phyloP scores from a whole-genome alignment of 768 basidiomycete genomes.

The Tulasnella sp. region DNA sequence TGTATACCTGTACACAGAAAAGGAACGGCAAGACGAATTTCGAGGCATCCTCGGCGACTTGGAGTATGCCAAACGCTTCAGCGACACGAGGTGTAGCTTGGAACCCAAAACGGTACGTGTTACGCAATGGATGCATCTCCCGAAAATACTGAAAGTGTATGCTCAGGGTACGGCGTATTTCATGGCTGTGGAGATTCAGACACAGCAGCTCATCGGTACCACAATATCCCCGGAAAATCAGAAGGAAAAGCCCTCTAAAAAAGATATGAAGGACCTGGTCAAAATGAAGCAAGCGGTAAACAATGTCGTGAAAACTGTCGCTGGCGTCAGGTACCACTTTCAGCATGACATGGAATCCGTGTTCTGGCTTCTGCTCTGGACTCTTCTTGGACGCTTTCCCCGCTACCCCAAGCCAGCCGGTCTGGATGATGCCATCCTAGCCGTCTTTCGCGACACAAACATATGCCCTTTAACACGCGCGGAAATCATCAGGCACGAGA shows the following conservation, averaged over 20 bases:
- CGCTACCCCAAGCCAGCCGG: background rate
- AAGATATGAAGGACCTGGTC: background rate
- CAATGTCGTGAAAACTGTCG: no score
- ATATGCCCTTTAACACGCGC: background rate
- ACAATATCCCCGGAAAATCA: no score
- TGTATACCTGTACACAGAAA: background rate
- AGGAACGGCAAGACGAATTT: background rate
- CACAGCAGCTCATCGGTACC: background rate
- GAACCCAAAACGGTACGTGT: background rate
- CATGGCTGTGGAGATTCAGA: slow-evolving; percentile 6
- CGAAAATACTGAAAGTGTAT: no score
- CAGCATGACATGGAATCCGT: background rate
- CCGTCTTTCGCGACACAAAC: background rate
- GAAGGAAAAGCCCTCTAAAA: background rate
- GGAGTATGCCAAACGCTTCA: background rate
- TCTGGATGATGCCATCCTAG: background rate
- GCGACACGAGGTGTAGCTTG: background rate
- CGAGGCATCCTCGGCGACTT: background rate
- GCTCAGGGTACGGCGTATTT: background rate
- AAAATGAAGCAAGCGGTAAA: no score
- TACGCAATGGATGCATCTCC: background rate
- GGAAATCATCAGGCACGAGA: background rate
- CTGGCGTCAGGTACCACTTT: background rate
- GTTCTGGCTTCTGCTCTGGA: background rate
- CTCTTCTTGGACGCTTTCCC: background rate